These are phyloP conservation scores for Wallacemonas collosoma DNA, from an alignment of 208 protist genomes.

Conservation along the genomic window DNA sequence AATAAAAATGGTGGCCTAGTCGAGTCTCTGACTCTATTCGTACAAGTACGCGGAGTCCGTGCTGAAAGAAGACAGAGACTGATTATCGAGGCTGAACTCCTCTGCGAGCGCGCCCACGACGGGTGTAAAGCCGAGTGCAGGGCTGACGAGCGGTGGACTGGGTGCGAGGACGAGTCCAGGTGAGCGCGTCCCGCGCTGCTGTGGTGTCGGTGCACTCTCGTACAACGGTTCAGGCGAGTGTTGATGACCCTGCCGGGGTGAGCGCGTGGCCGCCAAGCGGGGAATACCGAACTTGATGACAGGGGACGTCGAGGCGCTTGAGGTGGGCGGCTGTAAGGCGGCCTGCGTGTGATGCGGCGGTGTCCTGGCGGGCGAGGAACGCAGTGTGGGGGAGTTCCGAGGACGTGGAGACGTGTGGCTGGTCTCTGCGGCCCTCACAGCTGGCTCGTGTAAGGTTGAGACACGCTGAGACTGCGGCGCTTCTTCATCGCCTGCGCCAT, in stretches of 20 bases:
- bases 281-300: too few relatives aligned
- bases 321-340: too few relatives aligned
- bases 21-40: slow-evolving; percentile 14
- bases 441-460: background rate
- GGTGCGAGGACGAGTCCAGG: slow-evolving; percentile 11
- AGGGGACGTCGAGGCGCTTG: too few relatives aligned
- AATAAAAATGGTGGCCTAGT: too few relatives aligned
- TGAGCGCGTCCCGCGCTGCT: background rate
- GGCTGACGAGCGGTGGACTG: slow-evolving; percentile 27
- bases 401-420: background rate
- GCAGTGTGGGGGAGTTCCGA: slow-evolving; percentile 5
- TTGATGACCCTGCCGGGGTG: background rate
- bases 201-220: background rate
- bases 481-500: background rate
- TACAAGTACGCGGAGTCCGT: slow-evolving; percentile 52
- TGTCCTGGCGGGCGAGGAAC: background rate
- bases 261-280: background rate
- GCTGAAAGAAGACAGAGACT: slow-evolving; percentile 40
- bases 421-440: background rate
- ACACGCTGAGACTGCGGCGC: too few relatives aligned
- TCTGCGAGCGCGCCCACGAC: slow-evolving; percentile 57
- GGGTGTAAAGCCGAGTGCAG: slow-evolving; percentile 55
- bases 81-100: slow-evolving; percentile 62
- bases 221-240: slow-evolving; percentile 1
- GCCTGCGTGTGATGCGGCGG: background rate